A percentile compares a stretch with the other conserved stretches of the same genome.
phyloP scores from a whole-genome alignment of 331 rosid genomes.

The Telfairia occidentalis region DNA sequence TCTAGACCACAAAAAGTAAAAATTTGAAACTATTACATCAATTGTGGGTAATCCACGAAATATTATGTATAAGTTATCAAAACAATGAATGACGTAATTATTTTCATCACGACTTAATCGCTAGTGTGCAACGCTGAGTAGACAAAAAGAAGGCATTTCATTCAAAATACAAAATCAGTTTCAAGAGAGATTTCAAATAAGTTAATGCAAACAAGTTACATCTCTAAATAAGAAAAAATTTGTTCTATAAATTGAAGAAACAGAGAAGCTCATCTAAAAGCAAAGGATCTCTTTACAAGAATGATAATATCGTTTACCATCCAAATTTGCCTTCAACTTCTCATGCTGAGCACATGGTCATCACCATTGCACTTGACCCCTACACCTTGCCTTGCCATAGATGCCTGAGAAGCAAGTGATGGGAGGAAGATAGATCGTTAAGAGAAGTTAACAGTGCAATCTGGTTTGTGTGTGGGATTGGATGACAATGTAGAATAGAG shows the following conservation, averaged over 20 bases:
- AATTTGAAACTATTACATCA: too few relatives aligned
- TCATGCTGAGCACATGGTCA: background rate
- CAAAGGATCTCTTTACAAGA: conserved; percentile 1
- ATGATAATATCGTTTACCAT: background rate
- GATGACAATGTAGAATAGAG: background rate
- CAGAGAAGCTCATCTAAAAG: background rate
- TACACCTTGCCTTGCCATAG: conserved; percentile 6
- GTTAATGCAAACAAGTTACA: background rate
- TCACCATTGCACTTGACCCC: background rate
- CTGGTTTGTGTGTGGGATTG: background rate
- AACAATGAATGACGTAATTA: too few relatives aligned
- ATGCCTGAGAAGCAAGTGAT: background rate
- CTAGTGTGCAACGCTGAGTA: background rate
- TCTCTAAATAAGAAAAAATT: background rate
- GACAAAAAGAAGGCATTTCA: background rate
- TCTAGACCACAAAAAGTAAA: too few relatives aligned
- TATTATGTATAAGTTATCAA: too few relatives aligned
- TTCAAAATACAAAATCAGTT: background rate
- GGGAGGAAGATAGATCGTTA: background rate
- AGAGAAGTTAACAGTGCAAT: background rate
- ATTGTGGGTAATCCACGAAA: too few relatives aligned
- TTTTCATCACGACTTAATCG: background rate
- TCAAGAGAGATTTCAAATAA: background rate
- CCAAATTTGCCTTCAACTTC: background rate
- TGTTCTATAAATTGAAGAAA: background rate